A percentile compares a stretch with the other conserved stretches of the same genome.
These are phyloP conservation scores for Cucurbita pepo DNA, from an alignment of 306 rosid species.

Conservation along the genomic window DNA sequence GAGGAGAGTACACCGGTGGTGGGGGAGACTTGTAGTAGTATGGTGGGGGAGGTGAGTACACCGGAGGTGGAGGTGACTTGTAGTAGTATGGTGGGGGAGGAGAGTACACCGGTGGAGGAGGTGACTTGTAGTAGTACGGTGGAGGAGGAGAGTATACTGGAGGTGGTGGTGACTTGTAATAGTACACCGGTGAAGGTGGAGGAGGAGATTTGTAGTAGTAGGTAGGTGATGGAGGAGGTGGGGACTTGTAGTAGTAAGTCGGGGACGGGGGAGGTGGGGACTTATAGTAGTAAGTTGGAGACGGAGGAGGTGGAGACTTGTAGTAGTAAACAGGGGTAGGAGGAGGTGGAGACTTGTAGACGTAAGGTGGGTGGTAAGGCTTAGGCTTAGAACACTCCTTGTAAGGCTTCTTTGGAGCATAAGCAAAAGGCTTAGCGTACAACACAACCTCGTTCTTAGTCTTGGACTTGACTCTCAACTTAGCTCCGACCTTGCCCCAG, in stretches of 20 bases:
- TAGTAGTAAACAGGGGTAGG: constrained; percentile 1
- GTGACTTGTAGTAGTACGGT: constrained; percentile 8
- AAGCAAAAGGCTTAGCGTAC: constrained; percentile 60
- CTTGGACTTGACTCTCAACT: constrained; percentile 55
- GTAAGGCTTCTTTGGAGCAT: constrained; percentile 58
- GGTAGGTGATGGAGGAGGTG: constrained; percentile 10
- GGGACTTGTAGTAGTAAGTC: background rate
- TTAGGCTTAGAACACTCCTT: constrained; percentile 38
- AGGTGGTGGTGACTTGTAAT: background rate
- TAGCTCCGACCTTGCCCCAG: constrained; percentile 40
- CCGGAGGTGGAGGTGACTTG: constrained; percentile 21
- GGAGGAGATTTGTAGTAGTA: constrained; percentile 9
- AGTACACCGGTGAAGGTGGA: background rate
- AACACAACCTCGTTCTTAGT: constrained; percentile 59
- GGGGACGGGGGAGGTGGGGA: constrained; percentile 13
- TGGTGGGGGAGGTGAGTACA: background rate
- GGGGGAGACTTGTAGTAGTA: constrained; percentile 9
- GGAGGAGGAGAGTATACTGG: constrained; percentile 22
- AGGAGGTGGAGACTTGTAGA: constrained; percentile 30
- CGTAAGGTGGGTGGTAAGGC: constrained; percentile 43
- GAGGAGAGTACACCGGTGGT: background rate
- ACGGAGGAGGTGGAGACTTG: constrained; percentile 11
- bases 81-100: constrained; percentile 35
- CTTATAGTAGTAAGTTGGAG: constrained; percentile 6
- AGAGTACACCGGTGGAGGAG: constrained; percentile 8